These are phyloP conservation scores for Fusarium scirpi DNA, from an alignment of 2,329 filamentous ascomycete genomes.

Conservation along the genomic window DNA sequence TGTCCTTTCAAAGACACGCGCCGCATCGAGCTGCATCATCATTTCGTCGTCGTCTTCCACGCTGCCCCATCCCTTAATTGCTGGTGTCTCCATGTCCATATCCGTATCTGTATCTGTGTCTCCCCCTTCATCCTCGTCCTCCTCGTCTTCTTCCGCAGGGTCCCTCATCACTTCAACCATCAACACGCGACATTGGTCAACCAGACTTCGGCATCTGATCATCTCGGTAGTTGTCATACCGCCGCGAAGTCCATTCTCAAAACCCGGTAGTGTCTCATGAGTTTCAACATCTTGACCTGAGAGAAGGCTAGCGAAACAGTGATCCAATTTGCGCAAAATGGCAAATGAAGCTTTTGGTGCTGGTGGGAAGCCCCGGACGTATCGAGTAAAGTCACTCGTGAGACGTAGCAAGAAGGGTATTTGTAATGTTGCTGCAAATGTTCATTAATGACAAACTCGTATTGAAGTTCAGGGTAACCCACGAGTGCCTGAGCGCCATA, in stretches of 20 bases:
- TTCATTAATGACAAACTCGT: slow-evolving; percentile 3
- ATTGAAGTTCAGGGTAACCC: slow-evolving; percentile 51
- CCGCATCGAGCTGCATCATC: slow-evolving; percentile 75
- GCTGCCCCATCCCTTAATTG: slow-evolving; percentile 46
- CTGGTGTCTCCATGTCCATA: slow-evolving; percentile 44
- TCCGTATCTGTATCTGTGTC: slow-evolving; percentile 51
- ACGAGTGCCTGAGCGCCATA: slow-evolving; percentile 92
- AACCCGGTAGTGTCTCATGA: slow-evolving; percentile 75
- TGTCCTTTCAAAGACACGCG: slow-evolving; percentile 82
- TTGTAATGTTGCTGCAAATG: slow-evolving; percentile 66
- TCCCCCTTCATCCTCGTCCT: slow-evolving; percentile 44
- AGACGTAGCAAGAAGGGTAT: slow-evolving; percentile 85
- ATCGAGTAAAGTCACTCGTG: slow-evolving; percentile 77
- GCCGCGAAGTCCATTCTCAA: slow-evolving; percentile 69
- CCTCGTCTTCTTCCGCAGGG: slow-evolving; percentile 55
- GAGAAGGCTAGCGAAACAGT: slow-evolving; percentile 83
- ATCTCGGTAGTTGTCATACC: slow-evolving; percentile 85
- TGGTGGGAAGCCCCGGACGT: slow-evolving; percentile 76
- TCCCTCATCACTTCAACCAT: slow-evolving; percentile 75
- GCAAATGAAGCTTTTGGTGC: slow-evolving; percentile 74
- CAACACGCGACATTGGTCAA: slow-evolving; percentile 78
- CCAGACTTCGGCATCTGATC: slow-evolving; percentile 85
- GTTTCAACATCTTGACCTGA: slow-evolving; percentile 75
- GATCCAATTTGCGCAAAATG: slow-evolving; percentile 82
- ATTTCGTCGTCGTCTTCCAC: slow-evolving; percentile 60